Percentiles rank a stretch among this genome's conserved stretches.
phyloP scores from a whole-genome alignment of 2,329 filamentous ascomycete species.

The Seiridium cupressi region DNA sequence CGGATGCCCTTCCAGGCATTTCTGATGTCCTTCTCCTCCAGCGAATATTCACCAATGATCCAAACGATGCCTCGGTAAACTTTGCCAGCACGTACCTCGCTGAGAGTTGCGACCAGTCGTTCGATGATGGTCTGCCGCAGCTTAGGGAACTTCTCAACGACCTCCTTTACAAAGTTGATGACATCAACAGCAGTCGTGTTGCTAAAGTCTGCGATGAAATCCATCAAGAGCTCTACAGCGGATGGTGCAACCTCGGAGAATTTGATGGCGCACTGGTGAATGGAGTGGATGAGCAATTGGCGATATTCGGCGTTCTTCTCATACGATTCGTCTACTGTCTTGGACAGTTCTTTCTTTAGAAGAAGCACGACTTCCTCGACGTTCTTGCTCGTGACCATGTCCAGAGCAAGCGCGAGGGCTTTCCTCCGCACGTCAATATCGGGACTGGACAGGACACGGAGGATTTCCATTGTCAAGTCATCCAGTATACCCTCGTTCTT shows the following conservation, averaged over 20 bases:
- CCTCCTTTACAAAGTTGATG: constrained; percentile 98
- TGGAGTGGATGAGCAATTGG: constrained; percentile 91
- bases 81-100: constrained; percentile 93
- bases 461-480: constrained; percentile 94
- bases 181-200: constrained; percentile 96
- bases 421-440: constrained; percentile 96
- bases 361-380: constrained; percentile 96
- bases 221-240: constrained; percentile 96
- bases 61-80: constrained; percentile 95
- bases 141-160: constrained; percentile 95
- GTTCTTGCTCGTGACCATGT: constrained; percentile 99
- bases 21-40: constrained; percentile 90
- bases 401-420: constrained; percentile 83
- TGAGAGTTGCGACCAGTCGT: constrained; percentile 83
- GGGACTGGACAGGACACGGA: constrained; percentile 90
- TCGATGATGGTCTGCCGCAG: constrained; percentile 84
- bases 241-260: constrained; percentile 97
- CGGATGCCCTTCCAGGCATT: constrained; percentile 97
- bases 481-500: constrained; percentile 91
- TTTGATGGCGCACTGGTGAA: constrained; percentile 98
- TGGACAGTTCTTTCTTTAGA: constrained; percentile 94
- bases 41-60: constrained; percentile 96
- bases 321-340: constrained; percentile 97
- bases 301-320: constrained; percentile 97
- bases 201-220: constrained; percentile 98